Evolutionary conservation across 495 filamentous ascomycete species (phyloP).

Genomic region (Staphylotrichum tortipilum): DNA sequence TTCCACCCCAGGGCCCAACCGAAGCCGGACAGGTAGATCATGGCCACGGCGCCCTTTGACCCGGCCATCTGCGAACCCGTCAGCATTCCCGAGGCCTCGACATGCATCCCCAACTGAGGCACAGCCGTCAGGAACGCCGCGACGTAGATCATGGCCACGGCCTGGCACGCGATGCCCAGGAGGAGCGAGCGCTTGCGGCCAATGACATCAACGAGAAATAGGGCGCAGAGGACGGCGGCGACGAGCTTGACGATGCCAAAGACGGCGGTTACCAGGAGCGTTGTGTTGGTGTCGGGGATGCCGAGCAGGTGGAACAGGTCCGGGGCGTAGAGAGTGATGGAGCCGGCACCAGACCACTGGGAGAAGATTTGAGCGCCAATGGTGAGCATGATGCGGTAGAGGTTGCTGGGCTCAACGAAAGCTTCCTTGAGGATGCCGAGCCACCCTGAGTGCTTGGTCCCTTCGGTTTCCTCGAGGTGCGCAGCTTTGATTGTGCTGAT

Average conservation of each 20-base stretch:
- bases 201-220: constrained; percentile 67
- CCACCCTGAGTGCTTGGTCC: constrained; percentile 47
- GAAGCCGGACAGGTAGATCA: constrained; percentile 57
- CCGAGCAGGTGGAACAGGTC: constrained; percentile 60
- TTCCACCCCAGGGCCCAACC: constrained; percentile 74
- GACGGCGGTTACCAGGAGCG: constrained; percentile 57
- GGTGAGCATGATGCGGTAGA: constrained; percentile 55
- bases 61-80: constrained; percentile 25
- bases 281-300: constrained; percentile 51
- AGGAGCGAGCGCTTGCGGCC: constrained; percentile 62
- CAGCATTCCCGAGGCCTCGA: constrained; percentile 17
- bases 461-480: constrained; percentile 47
- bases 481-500: constrained; percentile 41
- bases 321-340: constrained; percentile 59
- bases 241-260: constrained; percentile 64
- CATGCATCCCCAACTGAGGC: constrained; percentile 33
- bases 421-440: constrained; percentile 51
- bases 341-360: constrained; percentile 62
- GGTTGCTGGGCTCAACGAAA: constrained; percentile 50
- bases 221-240: constrained; percentile 53
- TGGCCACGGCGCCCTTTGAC: constrained; percentile 50
- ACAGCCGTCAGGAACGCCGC: constrained; percentile 55
- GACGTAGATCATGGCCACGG: constrained; percentile 59
- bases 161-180: constrained; percentile 54
- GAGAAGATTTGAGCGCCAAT: constrained; percentile 52